A percentile compares a stretch with the other conserved stretches of the same genome.
These are phyloP conservation scores for Apiotrichum porosum DNA, from an alignment of 1,284 basidiomycete species.

Conservation along the genomic window DNA sequence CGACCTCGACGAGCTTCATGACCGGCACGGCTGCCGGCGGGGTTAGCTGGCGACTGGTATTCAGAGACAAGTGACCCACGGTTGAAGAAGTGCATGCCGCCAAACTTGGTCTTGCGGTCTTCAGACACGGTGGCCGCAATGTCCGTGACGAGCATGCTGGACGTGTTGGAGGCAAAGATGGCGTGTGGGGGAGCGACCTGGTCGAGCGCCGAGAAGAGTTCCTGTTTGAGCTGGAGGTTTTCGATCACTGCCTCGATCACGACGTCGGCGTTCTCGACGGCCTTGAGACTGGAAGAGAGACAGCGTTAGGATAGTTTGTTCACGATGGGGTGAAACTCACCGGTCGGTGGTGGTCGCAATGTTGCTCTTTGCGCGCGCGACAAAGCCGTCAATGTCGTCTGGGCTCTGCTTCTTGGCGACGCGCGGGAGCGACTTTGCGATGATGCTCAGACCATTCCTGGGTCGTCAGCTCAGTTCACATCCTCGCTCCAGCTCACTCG, in stretches of 20 bases:
- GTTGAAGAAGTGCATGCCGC: conserved; percentile 57
- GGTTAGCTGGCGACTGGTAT: too few species aligned
- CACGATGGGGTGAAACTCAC: conserved; percentile 18
- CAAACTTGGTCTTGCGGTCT: conserved; percentile 47
- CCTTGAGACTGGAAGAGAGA: conserved; percentile 41
- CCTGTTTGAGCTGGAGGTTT: conserved; percentile 54
- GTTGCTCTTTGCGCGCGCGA: conserved; percentile 47
- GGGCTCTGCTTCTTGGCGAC: conserved; percentile 53
- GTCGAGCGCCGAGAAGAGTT: conserved; percentile 55
- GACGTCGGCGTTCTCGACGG: conserved; percentile 52
- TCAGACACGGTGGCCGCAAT: conserved; percentile 47
- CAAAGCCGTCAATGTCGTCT: conserved; percentile 46
- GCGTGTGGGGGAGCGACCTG: conserved; percentile 42
- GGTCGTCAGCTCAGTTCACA: conserved; percentile 18
- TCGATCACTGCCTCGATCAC: conserved; percentile 60
- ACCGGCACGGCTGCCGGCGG: conserved; percentile 42
- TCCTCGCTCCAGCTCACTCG: conserved; percentile 23
- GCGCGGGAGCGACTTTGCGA: conserved; percentile 53
- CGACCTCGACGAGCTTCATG: conserved; percentile 58
- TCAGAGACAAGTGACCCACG: conserved; percentile 26
- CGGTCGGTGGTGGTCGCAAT: conserved; percentile 54
- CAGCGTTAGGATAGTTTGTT: background rate
- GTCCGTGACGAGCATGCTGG: conserved; percentile 52
- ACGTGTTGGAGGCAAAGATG: conserved; percentile 57
- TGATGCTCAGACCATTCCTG: conserved; percentile 55